Conservation (phyloP, 129 eudicot genomes). For the Gnaphalium uliginosum region DNA sequence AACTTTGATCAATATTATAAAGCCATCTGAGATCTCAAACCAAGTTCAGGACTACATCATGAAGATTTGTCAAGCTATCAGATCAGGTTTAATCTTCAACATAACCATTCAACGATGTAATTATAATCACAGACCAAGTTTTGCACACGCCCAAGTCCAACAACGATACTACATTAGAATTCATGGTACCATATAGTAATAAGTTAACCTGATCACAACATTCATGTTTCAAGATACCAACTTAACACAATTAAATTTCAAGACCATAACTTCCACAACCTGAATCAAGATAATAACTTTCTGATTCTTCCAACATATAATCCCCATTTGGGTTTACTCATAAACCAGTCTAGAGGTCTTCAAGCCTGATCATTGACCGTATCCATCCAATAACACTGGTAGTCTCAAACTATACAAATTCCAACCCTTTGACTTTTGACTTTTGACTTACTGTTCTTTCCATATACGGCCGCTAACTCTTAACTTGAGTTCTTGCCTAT, state of each 20-base stretch:
- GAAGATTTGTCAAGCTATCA: neutral
- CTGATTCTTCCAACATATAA: constrained; percentile 11
- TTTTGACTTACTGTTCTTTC: constrained; percentile 56
- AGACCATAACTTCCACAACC: neutral
- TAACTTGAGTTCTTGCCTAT: constrained; percentile 75
- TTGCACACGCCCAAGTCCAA: neutral
- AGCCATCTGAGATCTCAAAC: neutral
- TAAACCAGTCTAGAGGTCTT: constrained; percentile 20
- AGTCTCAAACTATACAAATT: constrained; percentile 29
- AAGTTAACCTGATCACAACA: constrained; percentile 4
- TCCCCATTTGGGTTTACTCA: constrained; percentile 16
- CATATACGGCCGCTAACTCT: constrained; percentile 81
- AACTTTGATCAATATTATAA: neutral
- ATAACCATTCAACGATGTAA: too few relatives aligned
- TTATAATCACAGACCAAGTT: neutral
- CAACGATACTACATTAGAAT: neutral
- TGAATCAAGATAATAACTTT: constrained; percentile 3
- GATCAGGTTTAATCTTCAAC: neutral
- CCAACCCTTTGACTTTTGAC: neutral
- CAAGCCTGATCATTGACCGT: neutral
- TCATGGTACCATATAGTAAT: neutral
- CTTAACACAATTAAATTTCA: constrained; percentile 7
- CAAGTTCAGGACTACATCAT: neutral
- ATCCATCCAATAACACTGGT: neutral
- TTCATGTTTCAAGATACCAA: neutral